Base-by-base conservation (phyloP, 768 basidiomycete genomes). In the Fomitopsis serialis region DNA sequence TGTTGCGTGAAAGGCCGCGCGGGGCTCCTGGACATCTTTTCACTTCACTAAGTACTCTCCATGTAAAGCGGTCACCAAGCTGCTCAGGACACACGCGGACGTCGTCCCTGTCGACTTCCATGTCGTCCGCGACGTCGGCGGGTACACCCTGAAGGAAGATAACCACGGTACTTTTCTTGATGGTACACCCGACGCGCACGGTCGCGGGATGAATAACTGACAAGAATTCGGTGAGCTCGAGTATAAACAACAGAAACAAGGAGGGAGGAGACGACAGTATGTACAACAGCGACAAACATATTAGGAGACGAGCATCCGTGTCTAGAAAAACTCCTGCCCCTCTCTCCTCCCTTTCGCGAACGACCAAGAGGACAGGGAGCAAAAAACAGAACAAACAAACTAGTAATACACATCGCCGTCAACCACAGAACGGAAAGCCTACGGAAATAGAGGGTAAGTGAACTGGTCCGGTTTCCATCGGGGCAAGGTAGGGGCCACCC, bases 331-430 rank as follows among this genome's bases (percentile, higher is more conserved):
- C 37, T 19, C 37, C 37, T 15, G 44, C 52, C 15, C 44, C 44
- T 15, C 52, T 53, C 45, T 45, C 52, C 29, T 53, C 45, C 45
- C 45, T 53, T 46, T 45, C 52, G 34, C 5, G 22, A 17, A 9
- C 27, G 43, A 46, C 44, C 22, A 46, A 46, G 44, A 53, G 44
- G 50, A 51, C 50, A 51, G 50, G 50, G 27, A 32, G 11, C 34
- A 3, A 34, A 34, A 51, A 37, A 51, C 40, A 40, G 27, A 32
- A 21, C 34, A 3, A 34, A 34, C 24, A 29, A 3, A 19, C 15
- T 49, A 49, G 6, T 44, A 43, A 23, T 53, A 36, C 52, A 53
- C 21, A 19, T 3, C 12, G 32, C n/a, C 40, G 44, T 19, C 29
- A n/a, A 34, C 29, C 44, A 53, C 22, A 25, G 17, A 32, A 27